phyloP scores from a whole-genome alignment of 257 asterid genomes.

The Primulina huaijiensis region DNA sequence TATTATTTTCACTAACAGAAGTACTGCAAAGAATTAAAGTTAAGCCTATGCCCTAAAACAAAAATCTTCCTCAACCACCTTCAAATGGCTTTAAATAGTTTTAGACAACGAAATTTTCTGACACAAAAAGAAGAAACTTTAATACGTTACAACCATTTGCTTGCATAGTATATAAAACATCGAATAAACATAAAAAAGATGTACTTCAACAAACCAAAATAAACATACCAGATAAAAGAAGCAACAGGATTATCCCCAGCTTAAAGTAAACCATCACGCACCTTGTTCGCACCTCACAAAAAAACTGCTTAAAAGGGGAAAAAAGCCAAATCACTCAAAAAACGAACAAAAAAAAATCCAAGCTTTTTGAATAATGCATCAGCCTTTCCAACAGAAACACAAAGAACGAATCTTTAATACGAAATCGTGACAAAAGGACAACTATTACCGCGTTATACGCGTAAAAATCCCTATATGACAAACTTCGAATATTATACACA shows the following conservation, averaged over 20 bases:
- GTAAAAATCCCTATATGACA: slow-evolving; percentile 21
- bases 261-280: slow-evolving; percentile 29
- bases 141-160: slow-evolving; percentile 10
- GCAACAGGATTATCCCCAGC: slow-evolving; percentile 38
- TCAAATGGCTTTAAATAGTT: not conserved
- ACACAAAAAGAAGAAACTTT: slow-evolving; percentile 9
- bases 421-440: slow-evolving; percentile 21
- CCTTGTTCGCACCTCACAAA: slow-evolving; percentile 46
- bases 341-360: slow-evolving; percentile 1
- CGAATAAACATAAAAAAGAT: not conserved
- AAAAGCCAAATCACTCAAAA: slow-evolving; percentile 15
- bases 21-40: not conserved
- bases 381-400: slow-evolving; percentile 1
- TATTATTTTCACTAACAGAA: slow-evolving; percentile 15
- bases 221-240: slow-evolving; percentile 58
- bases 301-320: slow-evolving; percentile 19
- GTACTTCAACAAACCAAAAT: slow-evolving; percentile 6
- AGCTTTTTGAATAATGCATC: slow-evolving; percentile 17
- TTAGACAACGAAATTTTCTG: slow-evolving; percentile 1
- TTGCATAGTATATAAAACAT: slow-evolving; percentile 1
- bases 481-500: not conserved
- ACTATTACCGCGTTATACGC: slow-evolving; percentile 26
- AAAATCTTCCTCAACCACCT: not conserved
- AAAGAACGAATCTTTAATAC: slow-evolving; percentile 18
- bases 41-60: not conserved